phyloP scores from a whole-genome alignment of 2,329 filamentous ascomycete species.

The Trichoderma asperellum region DNA sequence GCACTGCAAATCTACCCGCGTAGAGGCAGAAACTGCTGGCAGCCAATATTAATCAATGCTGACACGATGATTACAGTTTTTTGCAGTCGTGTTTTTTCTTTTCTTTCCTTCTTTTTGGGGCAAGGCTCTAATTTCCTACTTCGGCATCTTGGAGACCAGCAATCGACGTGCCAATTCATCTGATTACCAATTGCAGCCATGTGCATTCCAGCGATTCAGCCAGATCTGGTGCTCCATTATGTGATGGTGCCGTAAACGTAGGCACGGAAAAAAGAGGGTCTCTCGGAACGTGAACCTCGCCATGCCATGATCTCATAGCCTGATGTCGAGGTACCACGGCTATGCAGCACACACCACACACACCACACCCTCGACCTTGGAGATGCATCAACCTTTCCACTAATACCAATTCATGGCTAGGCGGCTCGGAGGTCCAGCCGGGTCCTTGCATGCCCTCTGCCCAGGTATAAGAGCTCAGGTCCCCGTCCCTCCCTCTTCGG shows the following conservation, averaged over 20 bases:
- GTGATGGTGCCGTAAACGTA: not conserved
- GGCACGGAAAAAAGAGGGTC: not conserved
- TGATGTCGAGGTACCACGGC: not conserved
- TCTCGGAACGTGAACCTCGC: not conserved
- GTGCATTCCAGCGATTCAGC: conserved; percentile 6
- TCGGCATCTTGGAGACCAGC: not conserved
- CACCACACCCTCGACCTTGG: not conserved
- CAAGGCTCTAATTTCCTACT: not conserved
- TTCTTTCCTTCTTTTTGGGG: not conserved
- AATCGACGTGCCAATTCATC: not conserved
- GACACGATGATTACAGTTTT: conserved; percentile 24
- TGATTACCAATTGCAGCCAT: conserved; percentile 22
- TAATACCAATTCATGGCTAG: conserved; percentile 11
- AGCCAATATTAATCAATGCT: not conserved
- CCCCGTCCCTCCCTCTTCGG: conserved; percentile 23
- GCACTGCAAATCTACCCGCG: not conserved
- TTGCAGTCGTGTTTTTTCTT: not conserved
- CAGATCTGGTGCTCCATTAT: not conserved
- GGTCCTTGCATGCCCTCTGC: not conserved
- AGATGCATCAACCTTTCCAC: conserved; percentile 16
- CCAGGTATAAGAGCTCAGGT: conserved; percentile 36
- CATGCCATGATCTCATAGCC: conserved; percentile 18
- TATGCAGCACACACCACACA: not conserved
- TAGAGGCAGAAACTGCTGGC: not conserved
- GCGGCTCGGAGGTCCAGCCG: not conserved